Evolutionary conservation across 495 filamentous ascomycete genomes (phyloP), one percentile per base, ranked within the genome.

Genomic region (Hypoxylon crocopeplum): DNA sequence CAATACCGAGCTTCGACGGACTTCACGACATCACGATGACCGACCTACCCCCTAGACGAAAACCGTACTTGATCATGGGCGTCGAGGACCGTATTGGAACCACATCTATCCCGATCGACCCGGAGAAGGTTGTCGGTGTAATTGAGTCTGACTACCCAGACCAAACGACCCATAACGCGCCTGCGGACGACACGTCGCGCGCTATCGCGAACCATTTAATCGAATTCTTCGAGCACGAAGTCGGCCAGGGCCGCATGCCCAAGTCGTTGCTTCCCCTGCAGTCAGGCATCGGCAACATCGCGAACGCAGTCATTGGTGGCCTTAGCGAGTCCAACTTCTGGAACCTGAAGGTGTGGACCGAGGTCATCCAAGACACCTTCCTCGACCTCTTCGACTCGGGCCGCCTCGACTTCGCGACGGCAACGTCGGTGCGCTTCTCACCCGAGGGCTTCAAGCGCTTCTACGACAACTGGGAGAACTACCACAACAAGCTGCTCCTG

Each of bases 281-380:
- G 67, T 91, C 88, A 15, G 92, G 92, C 27, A 96, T 96, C 55
- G 92, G 92, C 45, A 96, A 96, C 78, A 96, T 96, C 66, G 92
- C 92, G 75, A 96, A 96, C 68, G 92, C 92, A 20, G 92, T 96
- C 49, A 84, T 96, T 57, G 91, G 92, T 46, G 92, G 92, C 4
- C 85, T 96, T 30, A 83, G 86, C 64, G 84, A 89, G 59, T 90
- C 89, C 47, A 88, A 93, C 69, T 96, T 96, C 83, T 82, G 82
- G 42, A 88, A 95, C 77, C 84, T 96, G 36, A 90, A 87, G 66
- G 92, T 96, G 12, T 96, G 92, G 92, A 96, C 92, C 44, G 92
- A 96, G 71, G 92, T 96, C 29, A 85, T 96, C 56, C 92, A 96
- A 73, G 92, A 96, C 70, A 89, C 88, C 38, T 96, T 96, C 88